Conservation (phyloP, 306 rosid species). For the Prunus campanulata region DNA sequence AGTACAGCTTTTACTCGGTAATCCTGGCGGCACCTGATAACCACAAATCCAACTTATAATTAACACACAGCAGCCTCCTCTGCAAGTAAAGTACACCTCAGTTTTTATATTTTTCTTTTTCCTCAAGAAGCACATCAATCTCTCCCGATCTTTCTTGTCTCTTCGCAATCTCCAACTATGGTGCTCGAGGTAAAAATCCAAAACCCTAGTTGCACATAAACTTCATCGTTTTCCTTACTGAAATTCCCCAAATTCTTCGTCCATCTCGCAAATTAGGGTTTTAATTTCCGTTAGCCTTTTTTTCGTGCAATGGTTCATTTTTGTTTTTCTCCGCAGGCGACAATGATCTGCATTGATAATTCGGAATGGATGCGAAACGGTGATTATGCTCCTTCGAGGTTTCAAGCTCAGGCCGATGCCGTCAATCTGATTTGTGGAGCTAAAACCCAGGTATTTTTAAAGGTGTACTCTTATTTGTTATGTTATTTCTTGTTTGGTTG, state of each 20-base stretch:
- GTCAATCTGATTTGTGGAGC: conserved; percentile 95
- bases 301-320: not conserved
- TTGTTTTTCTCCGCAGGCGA: conserved; percentile 47
- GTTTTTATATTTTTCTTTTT: not conserved
- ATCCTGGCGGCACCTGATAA: not conserved
- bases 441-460: conserved; percentile 72
- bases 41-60: not conserved
- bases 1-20: not conserved
- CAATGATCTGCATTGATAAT: conserved; percentile 94
- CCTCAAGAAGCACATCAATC: not conserved
- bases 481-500: not conserved
- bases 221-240: not conserved
- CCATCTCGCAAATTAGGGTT: conserved; percentile 44
- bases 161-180: conserved; percentile 47
- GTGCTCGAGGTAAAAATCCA: conserved; percentile 76
- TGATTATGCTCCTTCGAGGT: conserved; percentile 79
- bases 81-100: conserved; percentile 3
- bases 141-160: conserved; percentile 14
- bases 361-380: conserved; percentile 99
- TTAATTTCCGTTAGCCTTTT: not conserved
- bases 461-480: not conserved
- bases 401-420: conserved; percentile 90
- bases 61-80: not conserved
- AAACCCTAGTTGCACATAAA: not conserved
- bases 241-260: not conserved